phyloP scores from a whole-genome alignment of 495 filamentous ascomycete species.

The Clohesyomyces aquaticus region DNA sequence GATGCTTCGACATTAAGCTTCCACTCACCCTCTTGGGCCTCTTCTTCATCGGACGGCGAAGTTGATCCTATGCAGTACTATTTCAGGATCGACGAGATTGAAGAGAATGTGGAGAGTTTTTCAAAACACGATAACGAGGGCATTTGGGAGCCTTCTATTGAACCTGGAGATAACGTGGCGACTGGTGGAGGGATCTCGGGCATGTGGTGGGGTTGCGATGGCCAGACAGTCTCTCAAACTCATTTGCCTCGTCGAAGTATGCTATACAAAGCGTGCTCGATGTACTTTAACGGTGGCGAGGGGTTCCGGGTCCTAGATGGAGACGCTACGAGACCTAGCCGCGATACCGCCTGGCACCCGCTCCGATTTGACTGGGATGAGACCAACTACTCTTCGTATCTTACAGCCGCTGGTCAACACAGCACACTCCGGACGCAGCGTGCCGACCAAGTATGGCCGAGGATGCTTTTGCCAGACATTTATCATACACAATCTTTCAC shows the following conservation, averaged over 20 bases:
- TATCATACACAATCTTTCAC: not conserved
- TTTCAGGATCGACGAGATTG: not conserved
- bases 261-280: not conserved
- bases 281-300: not conserved
- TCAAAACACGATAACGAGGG: not conserved
- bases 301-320: not conserved
- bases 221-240: not conserved
- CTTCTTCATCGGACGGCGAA: not conserved
- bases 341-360: not conserved
- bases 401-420: not conserved
- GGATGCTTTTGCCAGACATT: not conserved
- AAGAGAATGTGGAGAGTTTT: not conserved
- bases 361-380: not conserved
- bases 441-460: not conserved
- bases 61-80: not conserved
- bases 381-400: not conserved
- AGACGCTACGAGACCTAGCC: not conserved
- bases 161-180: not conserved
- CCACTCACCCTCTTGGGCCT: not conserved
- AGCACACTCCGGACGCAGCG: not conserved
- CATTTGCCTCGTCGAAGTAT: not conserved
- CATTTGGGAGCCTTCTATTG: not conserved
- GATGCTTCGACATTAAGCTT: not conserved
- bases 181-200: not conserved
- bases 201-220: not conserved